Conservation (phyloP, 2,329 filamentous ascomycete species). For the Sphaceloma murrayae region DNA sequence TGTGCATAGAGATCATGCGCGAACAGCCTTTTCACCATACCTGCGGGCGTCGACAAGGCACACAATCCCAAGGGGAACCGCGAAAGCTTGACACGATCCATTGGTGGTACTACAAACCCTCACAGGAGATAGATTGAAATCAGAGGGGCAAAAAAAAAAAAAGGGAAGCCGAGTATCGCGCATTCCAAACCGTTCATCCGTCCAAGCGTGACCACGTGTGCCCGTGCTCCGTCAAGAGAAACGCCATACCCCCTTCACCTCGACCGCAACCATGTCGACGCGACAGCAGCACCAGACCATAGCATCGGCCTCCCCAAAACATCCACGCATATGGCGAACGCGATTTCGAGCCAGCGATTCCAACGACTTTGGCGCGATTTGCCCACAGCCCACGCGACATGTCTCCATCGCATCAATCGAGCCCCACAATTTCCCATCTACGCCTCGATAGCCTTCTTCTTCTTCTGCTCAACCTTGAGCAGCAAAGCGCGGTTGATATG, state of each 20-base stretch:
- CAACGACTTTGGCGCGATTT: too few species aligned
- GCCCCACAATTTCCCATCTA: conserved; percentile 20
- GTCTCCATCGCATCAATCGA: conserved; percentile 14
- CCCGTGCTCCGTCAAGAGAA: neutral
- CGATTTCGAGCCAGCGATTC: too few species aligned
- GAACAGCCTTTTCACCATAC: too few species aligned
- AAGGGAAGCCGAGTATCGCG: conserved; percentile 4
- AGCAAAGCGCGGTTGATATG: conserved; percentile 97
- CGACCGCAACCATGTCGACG: neutral
- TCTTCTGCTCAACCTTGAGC: conserved; percentile 95
- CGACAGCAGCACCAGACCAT: too few species aligned
- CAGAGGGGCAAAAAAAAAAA: conserved; percentile 2
- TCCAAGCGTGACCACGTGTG: conserved; percentile 6
- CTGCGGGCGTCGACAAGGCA: too few species aligned
- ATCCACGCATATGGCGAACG: too few species aligned
- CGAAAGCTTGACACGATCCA: conserved; percentile 13
- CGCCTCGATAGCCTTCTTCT: conserved; percentile 55
- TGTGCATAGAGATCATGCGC: too few species aligned
- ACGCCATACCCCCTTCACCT: neutral
- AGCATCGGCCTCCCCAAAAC: too few species aligned
- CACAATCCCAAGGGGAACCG: too few species aligned
- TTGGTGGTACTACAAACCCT: conserved; percentile 13
- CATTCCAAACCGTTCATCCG: neutral
- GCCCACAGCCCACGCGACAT: neutral
- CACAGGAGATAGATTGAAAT: conserved; percentile 7